These are phyloP conservation scores for Cryptosporidium baileyi DNA, from an alignment of 169 alveolate species.

Conservation along the genomic window DNA sequence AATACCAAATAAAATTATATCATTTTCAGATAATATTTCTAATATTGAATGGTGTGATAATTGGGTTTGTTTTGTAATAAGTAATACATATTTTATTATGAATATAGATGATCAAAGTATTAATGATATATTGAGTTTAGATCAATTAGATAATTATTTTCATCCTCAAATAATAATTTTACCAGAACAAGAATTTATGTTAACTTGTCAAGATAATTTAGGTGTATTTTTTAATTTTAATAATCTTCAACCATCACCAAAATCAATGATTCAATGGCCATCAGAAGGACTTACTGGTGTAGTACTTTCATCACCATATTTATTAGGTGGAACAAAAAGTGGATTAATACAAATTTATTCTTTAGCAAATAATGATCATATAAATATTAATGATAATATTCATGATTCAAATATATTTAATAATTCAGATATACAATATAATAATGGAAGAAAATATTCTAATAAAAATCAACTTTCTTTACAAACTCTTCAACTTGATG, in stretches of 20 bases:
- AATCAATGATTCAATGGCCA: slow-evolving; percentile 67
- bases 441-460: neutral
- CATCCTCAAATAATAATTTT: slow-evolving; percentile 9
- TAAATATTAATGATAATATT: neutral
- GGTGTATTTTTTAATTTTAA: slow-evolving; percentile 46
- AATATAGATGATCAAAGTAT: slow-evolving; percentile 39
- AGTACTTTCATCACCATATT: slow-evolving; percentile 54
- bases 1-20: slow-evolving; percentile 17
- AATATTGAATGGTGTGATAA: slow-evolving; percentile 64
- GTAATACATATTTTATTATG: slow-evolving; percentile 34
- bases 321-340: slow-evolving; percentile 54
- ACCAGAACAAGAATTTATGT: slow-evolving; percentile 60
- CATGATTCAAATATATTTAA: neutral
- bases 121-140: slow-evolving; percentile 31
- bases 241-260: slow-evolving; percentile 50
- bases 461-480: neutral
- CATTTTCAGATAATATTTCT: slow-evolving; percentile 9
- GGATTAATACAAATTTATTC: slow-evolving; percentile 61
- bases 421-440: neutral
- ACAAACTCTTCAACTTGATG: slow-evolving; percentile 60
- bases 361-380: slow-evolving; percentile 1
- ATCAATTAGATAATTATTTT: slow-evolving; percentile 18
- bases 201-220: slow-evolving; percentile 56
- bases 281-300: slow-evolving; percentile 57
- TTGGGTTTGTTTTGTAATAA: slow-evolving; percentile 50